Evolutionary conservation across 768 basidiomycete genomes (phyloP).

Genomic region (Mycena kentingensis): DNA sequence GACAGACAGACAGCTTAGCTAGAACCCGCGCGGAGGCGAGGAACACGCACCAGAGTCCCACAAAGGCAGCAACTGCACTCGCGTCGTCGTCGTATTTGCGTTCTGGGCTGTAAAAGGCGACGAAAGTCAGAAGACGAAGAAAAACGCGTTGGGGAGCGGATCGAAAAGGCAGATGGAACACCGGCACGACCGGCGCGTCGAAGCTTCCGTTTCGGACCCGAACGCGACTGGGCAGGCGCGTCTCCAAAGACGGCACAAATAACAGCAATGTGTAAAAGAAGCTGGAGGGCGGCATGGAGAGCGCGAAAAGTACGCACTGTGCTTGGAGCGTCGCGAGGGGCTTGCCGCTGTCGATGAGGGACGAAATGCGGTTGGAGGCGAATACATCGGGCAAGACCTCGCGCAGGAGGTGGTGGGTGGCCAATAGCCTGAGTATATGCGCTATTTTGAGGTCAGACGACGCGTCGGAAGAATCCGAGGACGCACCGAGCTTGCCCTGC

Average conservation of each 20-base stretch:
- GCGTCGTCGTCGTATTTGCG: slow-evolving; percentile 62
- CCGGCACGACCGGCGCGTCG: too few species aligned
- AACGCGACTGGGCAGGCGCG: too few species aligned
- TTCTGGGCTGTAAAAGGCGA: slow-evolving; percentile 45
- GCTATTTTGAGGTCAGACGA: slow-evolving; percentile 39
- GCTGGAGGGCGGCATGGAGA: neutral
- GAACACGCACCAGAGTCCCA: slow-evolving; percentile 61
- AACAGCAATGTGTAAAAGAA: neutral
- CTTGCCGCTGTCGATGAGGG: slow-evolving; percentile 70
- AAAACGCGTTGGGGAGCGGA: neutral
- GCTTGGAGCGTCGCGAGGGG: slow-evolving; percentile 28
- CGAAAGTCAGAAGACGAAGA: neutral
- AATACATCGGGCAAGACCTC: slow-evolving; percentile 75
- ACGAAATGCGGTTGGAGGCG: slow-evolving; percentile 68
- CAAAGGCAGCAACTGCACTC: slow-evolving; percentile 68
- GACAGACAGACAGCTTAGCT: neutral
- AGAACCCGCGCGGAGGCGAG: neutral
- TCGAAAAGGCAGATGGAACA: neutral
- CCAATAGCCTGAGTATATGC: slow-evolving; percentile 73
- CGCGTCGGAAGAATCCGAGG: slow-evolving; percentile 1
- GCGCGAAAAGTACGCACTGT: neutral
- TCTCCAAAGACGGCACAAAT: neutral
- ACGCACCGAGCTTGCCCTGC: slow-evolving; percentile 53
- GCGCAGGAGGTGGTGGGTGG: slow-evolving; percentile 74
- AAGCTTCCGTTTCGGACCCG: too few species aligned